Conservation (phyloP, 129 eudicot genomes). For the Flaveria trinervia region DNA sequence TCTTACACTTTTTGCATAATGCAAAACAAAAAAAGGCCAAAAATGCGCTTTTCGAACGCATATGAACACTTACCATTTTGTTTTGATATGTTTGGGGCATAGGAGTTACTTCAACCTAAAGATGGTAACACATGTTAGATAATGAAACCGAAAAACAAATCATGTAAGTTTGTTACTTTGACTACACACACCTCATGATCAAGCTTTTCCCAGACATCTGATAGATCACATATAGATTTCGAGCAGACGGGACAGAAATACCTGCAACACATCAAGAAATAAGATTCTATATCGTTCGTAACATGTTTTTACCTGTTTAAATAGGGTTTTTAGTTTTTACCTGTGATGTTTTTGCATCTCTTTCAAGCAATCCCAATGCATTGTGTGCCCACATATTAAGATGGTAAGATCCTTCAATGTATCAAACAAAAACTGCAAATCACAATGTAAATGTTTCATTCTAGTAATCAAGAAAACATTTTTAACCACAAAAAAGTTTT, state of each 20-base stretch:
- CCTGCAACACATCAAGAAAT: slow-evolving; percentile 37
- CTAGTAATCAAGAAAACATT: neutral
- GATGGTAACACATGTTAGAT: slow-evolving; percentile 18
- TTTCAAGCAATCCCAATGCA: slow-evolving; percentile 56
- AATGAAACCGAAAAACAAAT: neutral
- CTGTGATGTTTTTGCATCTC: slow-evolving; percentile 59
- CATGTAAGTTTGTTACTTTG: neutral
- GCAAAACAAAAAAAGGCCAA: neutral
- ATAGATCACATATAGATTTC: slow-evolving; percentile 68
- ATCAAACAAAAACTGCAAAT: slow-evolving; percentile 62
- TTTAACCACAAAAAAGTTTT: neutral
- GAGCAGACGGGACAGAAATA: slow-evolving; percentile 82
- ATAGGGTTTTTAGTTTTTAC: slow-evolving; percentile 24
- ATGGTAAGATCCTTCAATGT: slow-evolving; percentile 53
- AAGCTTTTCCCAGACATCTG: slow-evolving; percentile 58
- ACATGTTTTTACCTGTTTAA: neutral
- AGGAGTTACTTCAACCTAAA: slow-evolving; percentile 56
- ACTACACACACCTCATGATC: slow-evolving; percentile 51
- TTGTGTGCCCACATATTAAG: slow-evolving; percentile 67
- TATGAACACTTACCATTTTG: slow-evolving; percentile 49
- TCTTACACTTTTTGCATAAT: neutral
- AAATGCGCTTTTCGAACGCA: neutral
- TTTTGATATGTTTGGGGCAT: slow-evolving; percentile 54
- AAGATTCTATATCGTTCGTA: neutral
- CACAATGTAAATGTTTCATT: slow-evolving; percentile 6